Evolutionary conservation across 345 rosid genomes (phyloP).

Genomic region (Cochlearia excelsa): DNA sequence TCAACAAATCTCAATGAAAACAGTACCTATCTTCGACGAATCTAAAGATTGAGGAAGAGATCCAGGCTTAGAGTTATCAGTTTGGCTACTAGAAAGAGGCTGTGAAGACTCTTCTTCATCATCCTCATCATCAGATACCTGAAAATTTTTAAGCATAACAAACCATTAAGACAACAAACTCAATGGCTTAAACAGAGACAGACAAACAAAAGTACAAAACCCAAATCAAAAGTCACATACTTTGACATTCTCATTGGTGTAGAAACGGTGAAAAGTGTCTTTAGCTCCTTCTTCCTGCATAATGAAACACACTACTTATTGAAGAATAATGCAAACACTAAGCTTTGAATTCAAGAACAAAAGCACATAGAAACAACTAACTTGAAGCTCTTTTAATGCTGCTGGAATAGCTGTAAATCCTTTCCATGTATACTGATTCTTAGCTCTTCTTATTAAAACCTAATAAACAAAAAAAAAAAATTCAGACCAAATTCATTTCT

Average conservation of each 20-base stretch:
- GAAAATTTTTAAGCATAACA: not conserved
- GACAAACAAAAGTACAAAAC: not conserved
- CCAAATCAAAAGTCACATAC: conserved; percentile 36
- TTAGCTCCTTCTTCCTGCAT: conserved; percentile 62
- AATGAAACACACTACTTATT: conserved; percentile 3
- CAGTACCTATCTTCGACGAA: conserved; percentile 25
- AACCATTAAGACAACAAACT: not conserved
- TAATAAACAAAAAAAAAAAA: conserved; percentile 10
- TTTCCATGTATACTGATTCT: conserved; percentile 80
- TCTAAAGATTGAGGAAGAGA: conserved; percentile 46
- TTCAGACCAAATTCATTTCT: not conserved
- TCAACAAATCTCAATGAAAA: not conserved
- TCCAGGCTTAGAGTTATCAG: conserved; percentile 43
- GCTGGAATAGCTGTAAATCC: conserved; percentile 69
- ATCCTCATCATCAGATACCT: conserved; percentile 61
- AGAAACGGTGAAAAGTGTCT: conserved; percentile 43
- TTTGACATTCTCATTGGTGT: conserved; percentile 46
- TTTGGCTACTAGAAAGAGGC: conserved; percentile 62
- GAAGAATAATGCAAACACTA: conserved; percentile 1
- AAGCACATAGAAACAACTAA: conserved; percentile 9
- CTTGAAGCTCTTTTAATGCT: conserved; percentile 61
- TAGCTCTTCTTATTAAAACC: conserved; percentile 69
- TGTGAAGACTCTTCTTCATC: conserved; percentile 59
- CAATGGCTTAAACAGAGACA: not conserved
- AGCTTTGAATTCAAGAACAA: not conserved